These are phyloP conservation scores for Macrocybe gigantea DNA, from an alignment of 768 basidiomycete genomes.

Conservation along the genomic window DNA sequence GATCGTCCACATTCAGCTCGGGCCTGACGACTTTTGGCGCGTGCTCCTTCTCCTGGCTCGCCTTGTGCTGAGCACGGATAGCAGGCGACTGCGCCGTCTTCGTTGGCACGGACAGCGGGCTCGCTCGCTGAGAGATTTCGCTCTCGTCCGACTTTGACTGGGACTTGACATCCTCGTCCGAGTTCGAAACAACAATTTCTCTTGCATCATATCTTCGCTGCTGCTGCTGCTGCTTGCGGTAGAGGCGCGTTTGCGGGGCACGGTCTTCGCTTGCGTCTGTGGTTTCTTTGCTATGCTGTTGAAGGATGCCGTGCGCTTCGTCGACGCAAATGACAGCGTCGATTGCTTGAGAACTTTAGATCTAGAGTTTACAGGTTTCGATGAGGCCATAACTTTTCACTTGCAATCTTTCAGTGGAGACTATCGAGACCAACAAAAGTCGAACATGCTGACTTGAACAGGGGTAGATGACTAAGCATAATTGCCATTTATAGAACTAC, in stretches of 20 bases:
- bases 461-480: too few relatives aligned
- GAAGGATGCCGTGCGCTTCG: conserved; percentile 38
- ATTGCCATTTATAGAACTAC: too few relatives aligned
- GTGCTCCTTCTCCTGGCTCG: conserved; percentile 7
- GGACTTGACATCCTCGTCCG: conserved; percentile 14
- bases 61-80: not conserved
- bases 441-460: too few relatives aligned
- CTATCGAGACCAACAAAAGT: too few relatives aligned
- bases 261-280: conserved; percentile 9
- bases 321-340: conserved; percentile 36
- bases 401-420: too few relatives aligned
- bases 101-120: not conserved
- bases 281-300: conserved; percentile 15
- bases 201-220: conserved; percentile 17
- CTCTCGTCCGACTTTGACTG: conserved; percentile 8
- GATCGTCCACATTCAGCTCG: conserved; percentile 41
- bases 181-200: conserved; percentile 15
- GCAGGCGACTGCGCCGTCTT: not conserved
- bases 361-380: too few relatives aligned
- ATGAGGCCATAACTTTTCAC: too few relatives aligned
- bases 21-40: conserved; percentile 15
- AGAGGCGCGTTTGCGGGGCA: conserved; percentile 7
- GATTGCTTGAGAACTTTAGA: conserved; percentile 32
- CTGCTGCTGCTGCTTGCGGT: conserved; percentile 10
- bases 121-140: not conserved